Evolutionary conservation across 2,329 filamentous ascomycete genomes (phyloP), one percentile per base, ranked within the genome.

Genomic region (Fusarium lyarnte): DNA sequence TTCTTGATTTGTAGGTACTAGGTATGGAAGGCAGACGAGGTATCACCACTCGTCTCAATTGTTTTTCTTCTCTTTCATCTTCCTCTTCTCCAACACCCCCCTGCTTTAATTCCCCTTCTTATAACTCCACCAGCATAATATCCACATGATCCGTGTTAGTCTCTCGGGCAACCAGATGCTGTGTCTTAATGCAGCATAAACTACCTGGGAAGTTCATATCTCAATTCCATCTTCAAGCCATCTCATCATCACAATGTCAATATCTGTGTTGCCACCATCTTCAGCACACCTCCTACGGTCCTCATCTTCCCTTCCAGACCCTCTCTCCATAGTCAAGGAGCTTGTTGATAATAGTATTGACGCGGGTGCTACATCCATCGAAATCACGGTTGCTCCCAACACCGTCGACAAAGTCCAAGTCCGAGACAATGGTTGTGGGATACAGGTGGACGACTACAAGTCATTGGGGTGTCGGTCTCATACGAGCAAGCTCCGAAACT

Each of bases 291-390:
- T 88, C 16, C 84, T 95, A 11, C 87, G 89, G 39, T 89, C 92
- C 12, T 85, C 88, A 6, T 85, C 90, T 73, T 85, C 87, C 49
- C 85, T 94, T 54, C 84, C 87, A 9, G 88, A 88, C 12, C 87
- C 92, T 0, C 82, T 85, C 17, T 87, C 88, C 16, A 82, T 93
- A 5, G 87, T 94, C 74, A 95, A 95, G 78, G 93, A 95, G 80
- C 88, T 95, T 8, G 80, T 95, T 36, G 93, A 95, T 74, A 95
- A 95, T 79, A 87, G 92, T 46, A 86, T 95, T 25, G 93, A 95
- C 79, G 91, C 92, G 12, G 84, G 86, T 58, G 92, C 93, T 17
- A 91, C 87, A 4, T 87, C 86, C 4, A 84, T 95, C 63, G 88
- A 92, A 58, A 82, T 95, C 29, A 82, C 88, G 33, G 84, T 94